A percentile compares a stretch with the other conserved stretches of the same genome.
Conservation (phyloP, 139 green algal genomes). For the Astrephomene gubernaculifera region DNA sequence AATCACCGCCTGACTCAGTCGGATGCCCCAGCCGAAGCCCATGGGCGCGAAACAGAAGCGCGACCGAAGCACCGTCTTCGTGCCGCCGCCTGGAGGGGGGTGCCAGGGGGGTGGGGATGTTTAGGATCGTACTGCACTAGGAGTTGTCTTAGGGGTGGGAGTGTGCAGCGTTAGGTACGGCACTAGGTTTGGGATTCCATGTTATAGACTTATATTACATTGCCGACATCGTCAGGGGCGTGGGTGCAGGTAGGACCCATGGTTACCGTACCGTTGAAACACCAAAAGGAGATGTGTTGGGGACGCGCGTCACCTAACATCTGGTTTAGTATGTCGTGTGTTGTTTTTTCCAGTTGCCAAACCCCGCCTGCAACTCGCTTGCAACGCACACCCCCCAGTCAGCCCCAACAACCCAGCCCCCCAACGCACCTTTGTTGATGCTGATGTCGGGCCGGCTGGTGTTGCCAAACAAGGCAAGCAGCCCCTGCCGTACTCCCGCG, state of each 20-base stretch:
- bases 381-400: neutral
- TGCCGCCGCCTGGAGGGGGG: neutral
- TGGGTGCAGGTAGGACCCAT: neutral
- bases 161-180: neutral
- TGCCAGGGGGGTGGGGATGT: neutral
- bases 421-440: constrained; percentile 14
- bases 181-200: too few relatives aligned
- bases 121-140: neutral
- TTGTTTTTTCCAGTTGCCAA: neutral
- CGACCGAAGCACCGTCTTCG: neutral
- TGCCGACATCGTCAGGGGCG: neutral
- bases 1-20: neutral
- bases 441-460: neutral
- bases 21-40: constrained; percentile 34
- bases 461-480: neutral
- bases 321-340: too few relatives aligned
- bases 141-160: neutral
- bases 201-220: too few relatives aligned
- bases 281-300: neutral
- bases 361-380: neutral
- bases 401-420: too few relatives aligned
- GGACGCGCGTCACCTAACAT: neutral
- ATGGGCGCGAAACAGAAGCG: constrained; percentile 24
- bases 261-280: neutral
- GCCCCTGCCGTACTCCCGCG: constrained; percentile 9